Evolutionary conservation across 768 basidiomycete genomes (phyloP).

Genomic region (Boletus speciosus): DNA sequence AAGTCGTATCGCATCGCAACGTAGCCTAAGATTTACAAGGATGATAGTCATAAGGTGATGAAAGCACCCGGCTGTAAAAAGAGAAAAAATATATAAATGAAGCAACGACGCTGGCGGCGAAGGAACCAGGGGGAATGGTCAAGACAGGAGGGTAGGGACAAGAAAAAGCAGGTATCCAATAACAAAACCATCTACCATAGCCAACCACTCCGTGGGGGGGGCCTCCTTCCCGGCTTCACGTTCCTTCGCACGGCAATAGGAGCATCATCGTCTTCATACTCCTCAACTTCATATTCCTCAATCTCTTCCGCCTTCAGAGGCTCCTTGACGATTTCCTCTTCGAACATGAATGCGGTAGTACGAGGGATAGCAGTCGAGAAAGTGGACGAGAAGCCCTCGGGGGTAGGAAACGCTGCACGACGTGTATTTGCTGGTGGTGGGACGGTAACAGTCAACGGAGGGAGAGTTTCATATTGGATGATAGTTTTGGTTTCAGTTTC

Average conservation of each 20-base stretch:
- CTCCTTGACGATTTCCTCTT: conserved; percentile 49
- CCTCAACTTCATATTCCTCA: conserved; percentile 34
- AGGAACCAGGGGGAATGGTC: conserved; percentile 25
- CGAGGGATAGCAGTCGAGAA: conserved; percentile 62
- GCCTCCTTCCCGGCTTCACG: conserved; percentile 44
- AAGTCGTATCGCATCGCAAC: conserved; percentile 29
- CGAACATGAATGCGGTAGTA: conserved; percentile 68
- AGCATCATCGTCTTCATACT: conserved; percentile 43
- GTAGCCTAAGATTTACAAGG: conserved; percentile 17
- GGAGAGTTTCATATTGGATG: conserved; percentile 45
- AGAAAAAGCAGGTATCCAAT: conserved; percentile 37
- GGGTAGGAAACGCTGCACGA: conserved; percentile 67
- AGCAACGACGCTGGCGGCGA: conserved; percentile 19
- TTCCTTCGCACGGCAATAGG: conserved; percentile 41
- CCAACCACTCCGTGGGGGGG: conserved; percentile 48
- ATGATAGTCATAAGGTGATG: conserved; percentile 4
- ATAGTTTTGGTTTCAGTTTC: conserved; percentile 65
- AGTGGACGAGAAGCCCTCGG: conserved; percentile 56
- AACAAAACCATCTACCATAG: conserved; percentile 45
- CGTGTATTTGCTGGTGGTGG: conserved; percentile 79
- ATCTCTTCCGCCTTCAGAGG: conserved; percentile 36
- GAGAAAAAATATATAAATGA: conserved; percentile 5
- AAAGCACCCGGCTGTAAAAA: conserved; percentile 8
- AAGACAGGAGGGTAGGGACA: conserved; percentile 15
- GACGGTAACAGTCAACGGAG: conserved; percentile 62